Evolutionary conservation across 2,329 filamentous ascomycete genomes (phyloP).

Genomic region (Pseudocercospora pini-densiflorae): DNA sequence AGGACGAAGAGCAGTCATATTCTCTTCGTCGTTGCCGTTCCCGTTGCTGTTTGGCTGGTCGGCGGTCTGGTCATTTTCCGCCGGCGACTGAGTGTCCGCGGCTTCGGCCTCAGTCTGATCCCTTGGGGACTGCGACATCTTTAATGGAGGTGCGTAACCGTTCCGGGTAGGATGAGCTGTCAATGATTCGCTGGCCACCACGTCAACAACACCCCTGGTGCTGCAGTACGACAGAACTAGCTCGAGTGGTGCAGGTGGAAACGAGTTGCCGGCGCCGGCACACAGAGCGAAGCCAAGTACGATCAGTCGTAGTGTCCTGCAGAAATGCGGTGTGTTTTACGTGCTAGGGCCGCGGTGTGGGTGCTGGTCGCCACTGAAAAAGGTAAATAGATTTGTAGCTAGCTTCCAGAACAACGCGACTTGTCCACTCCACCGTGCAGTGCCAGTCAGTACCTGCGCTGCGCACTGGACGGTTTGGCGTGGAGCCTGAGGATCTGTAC

Average conservation of each 20-base stretch:
- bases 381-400: slow-evolving; percentile 19
- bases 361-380: slow-evolving; percentile 18
- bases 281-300: slow-evolving; percentile 16
- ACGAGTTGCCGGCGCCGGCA: slow-evolving; percentile 32
- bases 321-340: slow-evolving; percentile 29
- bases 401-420: slow-evolving; percentile 8
- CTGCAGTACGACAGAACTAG: slow-evolving; percentile 31
- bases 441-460: slow-evolving; percentile 6
- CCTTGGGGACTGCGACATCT: slow-evolving; percentile 91
- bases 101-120: slow-evolving; percentile 83
- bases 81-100: slow-evolving; percentile 73
- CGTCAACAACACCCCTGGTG: slow-evolving; percentile 32
- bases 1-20: slow-evolving; percentile 34
- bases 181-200: slow-evolving; percentile 39
- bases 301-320: slow-evolving; percentile 28
- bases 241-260: slow-evolving; percentile 28
- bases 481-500: slow-evolving; percentile 17
- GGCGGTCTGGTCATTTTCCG: slow-evolving; percentile 90
- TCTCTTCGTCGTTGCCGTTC: slow-evolving; percentile 52
- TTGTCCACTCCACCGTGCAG: background rate
- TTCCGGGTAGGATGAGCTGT: slow-evolving; percentile 37
- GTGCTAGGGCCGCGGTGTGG: slow-evolving; percentile 21
- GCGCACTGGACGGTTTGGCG: slow-evolving; percentile 8
- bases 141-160: slow-evolving; percentile 59
- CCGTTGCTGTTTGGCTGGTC: slow-evolving; percentile 74